Base-by-base conservation (phyloP, 129 eudicot genomes). In the Tagetes erecta region DNA sequence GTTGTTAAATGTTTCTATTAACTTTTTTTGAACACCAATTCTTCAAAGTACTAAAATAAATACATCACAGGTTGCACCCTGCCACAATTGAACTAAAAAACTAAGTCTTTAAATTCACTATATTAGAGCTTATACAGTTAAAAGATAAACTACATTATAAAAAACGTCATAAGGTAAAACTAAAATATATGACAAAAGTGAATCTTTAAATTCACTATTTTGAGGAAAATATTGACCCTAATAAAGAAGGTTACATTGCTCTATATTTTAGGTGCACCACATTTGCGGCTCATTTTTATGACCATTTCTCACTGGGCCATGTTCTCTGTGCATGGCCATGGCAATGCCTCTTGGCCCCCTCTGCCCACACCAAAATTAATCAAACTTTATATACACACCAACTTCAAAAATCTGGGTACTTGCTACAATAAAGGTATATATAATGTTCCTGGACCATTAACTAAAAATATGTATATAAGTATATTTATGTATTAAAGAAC, bases 251-350 rank as follows among this genome's bases (percentile, higher is more conserved):
- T 20, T 41, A 27, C 53, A 39, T 64, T 27, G 52, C 71, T 51
- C 4, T 47, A 44, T 20, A 64, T 74, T 47, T 64, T 74, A 74
- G 71, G 71, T 64, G 78, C 71, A 74, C 71, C 78, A 50, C 41
- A 49, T 74, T 74, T 74, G 51, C 78, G 78, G 64, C 62, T 63
- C 40, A 46, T 49, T 73, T 47, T 74, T 49, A 74, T 49, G 71
- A 50, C 78, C 52, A 20, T 63, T 39, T 64, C 39, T 36, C 78
- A 20, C 30, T 40, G 78, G 52, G 50, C 78, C 71, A 30, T 33
- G 11, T 74, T 44, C 20, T 35, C 62, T 59, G 51, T 73, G 45
- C 9, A 33, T 57, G 53, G 33, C 42, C 67, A 57, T 60, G 49
- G 70, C 60, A 41, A 69, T 69, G 74, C 46, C 36, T 60, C 74